Percentiles rank a stretch among this genome's conserved stretches.
These are phyloP conservation scores for Cyberlindnera mycetangii DNA, from an alignment of 805 yeast species.

Conservation along the genomic window DNA sequence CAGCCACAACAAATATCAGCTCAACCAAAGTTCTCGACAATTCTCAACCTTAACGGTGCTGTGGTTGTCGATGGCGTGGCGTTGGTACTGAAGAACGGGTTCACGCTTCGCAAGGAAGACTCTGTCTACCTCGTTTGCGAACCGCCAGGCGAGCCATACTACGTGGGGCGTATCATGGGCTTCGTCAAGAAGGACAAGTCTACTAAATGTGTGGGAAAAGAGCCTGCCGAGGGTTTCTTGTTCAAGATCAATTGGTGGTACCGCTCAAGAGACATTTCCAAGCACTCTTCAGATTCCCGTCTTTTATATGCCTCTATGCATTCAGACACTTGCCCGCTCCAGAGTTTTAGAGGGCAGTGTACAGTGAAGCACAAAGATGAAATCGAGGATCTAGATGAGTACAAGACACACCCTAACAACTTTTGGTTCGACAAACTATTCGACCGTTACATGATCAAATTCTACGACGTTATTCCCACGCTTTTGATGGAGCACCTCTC, in stretches of 20 bases:
- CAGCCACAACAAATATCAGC: constrained; percentile 20
- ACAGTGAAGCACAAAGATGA: constrained; percentile 67
- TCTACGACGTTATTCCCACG: constrained; percentile 77
- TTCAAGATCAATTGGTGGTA: constrained; percentile 89
- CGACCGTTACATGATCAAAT: constrained; percentile 80
- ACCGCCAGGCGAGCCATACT: constrained; percentile 94
- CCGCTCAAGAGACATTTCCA: constrained; percentile 80
- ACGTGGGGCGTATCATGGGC: constrained; percentile 80
- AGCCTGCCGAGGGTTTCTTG: constrained; percentile 49
- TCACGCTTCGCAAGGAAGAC: constrained; percentile 39
- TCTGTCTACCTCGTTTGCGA: constrained; percentile 82
- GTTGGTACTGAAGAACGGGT: constrained; percentile 22
- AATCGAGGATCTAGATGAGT: constrained; percentile 48
- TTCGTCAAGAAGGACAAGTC: constrained; percentile 44
- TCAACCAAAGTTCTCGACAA: constrained; percentile 30
- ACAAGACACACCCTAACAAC: constrained; percentile 55
- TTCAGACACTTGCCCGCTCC: constrained; percentile 75
- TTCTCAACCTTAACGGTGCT: constrained; percentile 39
- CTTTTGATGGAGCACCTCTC: constrained; percentile 55
- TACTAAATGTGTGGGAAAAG: constrained; percentile 26
- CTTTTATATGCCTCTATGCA: constrained; percentile 82
- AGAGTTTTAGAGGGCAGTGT: constrained; percentile 72
- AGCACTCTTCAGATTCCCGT: constrained; percentile 66
- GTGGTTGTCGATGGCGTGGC: constrained; percentile 27
- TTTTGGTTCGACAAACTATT: constrained; percentile 85